Conservation (phyloP, 1,139 yeast genomes). For the Lodderomyces jiufengensis region DNA sequence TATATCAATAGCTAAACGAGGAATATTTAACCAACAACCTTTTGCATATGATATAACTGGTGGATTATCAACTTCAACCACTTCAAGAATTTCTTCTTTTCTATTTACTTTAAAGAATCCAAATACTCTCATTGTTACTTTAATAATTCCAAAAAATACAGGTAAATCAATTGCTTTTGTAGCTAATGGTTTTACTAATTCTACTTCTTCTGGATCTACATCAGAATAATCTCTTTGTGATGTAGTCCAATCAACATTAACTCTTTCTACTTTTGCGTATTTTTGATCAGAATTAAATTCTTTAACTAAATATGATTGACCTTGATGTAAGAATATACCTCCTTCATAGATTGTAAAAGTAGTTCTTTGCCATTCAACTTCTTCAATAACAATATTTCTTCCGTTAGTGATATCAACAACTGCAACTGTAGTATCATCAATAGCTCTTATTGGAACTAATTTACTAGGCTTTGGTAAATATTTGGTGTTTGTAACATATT, state of each 20-base stretch:
- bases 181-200: slow-evolving; percentile 52
- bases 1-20: slow-evolving; percentile 55
- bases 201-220: slow-evolving; percentile 80
- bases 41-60: slow-evolving; percentile 67
- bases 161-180: slow-evolving; percentile 50
- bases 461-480: slow-evolving; percentile 81
- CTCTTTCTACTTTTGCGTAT: slow-evolving; percentile 81
- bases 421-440: slow-evolving; percentile 76
- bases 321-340: slow-evolving; percentile 92
- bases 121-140: slow-evolving; percentile 73
- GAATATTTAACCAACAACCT: slow-evolving; percentile 92
- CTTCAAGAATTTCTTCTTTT: slow-evolving; percentile 75
- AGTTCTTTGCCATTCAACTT: slow-evolving; percentile 84
- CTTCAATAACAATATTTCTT: slow-evolving; percentile 76
- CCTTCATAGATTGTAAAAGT: slow-evolving; percentile 94
- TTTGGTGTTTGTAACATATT: slow-evolving; percentile 55
- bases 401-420: slow-evolving; percentile 84
- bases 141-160: slow-evolving; percentile 69
- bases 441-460: slow-evolving; percentile 72
- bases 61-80: slow-evolving; percentile 88
- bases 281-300: slow-evolving; percentile 75
- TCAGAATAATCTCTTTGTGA: slow-evolving; percentile 89
- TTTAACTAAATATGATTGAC: slow-evolving; percentile 78
- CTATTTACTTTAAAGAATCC: slow-evolving; percentile 88
- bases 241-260: slow-evolving; percentile 91